Base-by-base conservation (phyloP, 1,284 basidiomycete species). In the Pyrrhoderma noxium region DNA sequence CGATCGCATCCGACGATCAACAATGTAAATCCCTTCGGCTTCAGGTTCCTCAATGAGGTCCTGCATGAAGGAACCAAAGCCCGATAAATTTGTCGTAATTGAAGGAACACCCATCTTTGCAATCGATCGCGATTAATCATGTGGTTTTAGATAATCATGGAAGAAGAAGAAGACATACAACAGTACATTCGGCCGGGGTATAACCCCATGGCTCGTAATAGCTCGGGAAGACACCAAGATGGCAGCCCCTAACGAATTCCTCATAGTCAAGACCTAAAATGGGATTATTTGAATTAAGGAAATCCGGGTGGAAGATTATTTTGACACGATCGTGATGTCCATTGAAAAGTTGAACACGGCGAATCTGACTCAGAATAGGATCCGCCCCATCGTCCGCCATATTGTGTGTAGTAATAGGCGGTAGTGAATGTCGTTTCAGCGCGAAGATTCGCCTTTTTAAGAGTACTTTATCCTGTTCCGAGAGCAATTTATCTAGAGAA, bases 11-110 rank as follows among this genome's bases (percentile, higher is more conserved):
- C 94, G 82, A 46, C 95, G 81, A 66, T 98, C 94, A 61, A 97
- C 85, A 66, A 98, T 98, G 73, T 97, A 97, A 69, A 89, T 91
- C 1, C 92, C 91, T 64, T 90, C 88, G 40, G 89, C 86, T 55
- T 81, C 74, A 0, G 91, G 91, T 9, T 79, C 82, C 60, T 99
- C 95, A 61, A 99, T 93, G n/a, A 96, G 77, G 65, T 99, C 95
- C 69, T 96, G 92, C 89, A 98, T 95, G 74, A 96, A 97, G 68
- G 93, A 97, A 21, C 94, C 94, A 60, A 97, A 96, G 38, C 95
- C 95, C 23, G 93, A 96, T 39, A 99, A 73, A 71, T 99, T 98
- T 53, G 95, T 99, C 23, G 95, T 98, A 57, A 98, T 85, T 45
- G 87, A 92, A 0, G 95, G 95, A 53, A 99, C 93, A 59, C 95